Conservation (phyloP, 108 stramenopile species). For the Nitzschia inconspicua region DNA sequence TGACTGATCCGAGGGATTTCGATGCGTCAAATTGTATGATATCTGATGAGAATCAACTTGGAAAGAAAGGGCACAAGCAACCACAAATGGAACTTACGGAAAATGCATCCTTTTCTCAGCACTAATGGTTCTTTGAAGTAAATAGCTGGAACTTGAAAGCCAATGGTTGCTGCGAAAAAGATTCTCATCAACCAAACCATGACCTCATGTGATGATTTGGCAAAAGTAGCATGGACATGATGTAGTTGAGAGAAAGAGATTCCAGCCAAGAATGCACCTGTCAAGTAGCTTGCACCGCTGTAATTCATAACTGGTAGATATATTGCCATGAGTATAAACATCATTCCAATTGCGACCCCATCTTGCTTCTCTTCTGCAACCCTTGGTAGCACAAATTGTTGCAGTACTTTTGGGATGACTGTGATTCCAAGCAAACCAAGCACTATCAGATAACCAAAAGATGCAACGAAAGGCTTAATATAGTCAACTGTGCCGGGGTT, state of each 20-base stretch:
- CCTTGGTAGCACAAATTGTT: conserved; percentile 28
- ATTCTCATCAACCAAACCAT: conserved; percentile 70
- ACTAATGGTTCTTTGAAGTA: conserved; percentile 52
- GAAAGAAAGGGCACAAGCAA: too few relatives aligned
- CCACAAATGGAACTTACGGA: conserved; percentile 19
- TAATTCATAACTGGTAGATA: conserved; percentile 43
- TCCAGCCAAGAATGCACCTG: conserved; percentile 66
- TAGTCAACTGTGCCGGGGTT: conserved; percentile 28
- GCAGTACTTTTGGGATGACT: conserved; percentile 33
- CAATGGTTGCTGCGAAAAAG: conserved; percentile 65
- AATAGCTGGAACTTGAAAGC: conserved; percentile 36
- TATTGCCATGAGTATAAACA: conserved; percentile 24
- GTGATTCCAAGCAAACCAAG: conserved; percentile 35
- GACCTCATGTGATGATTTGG: conserved; percentile 28
- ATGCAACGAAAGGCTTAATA: conserved; percentile 38
- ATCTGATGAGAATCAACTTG: too few relatives aligned
- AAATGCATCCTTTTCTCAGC: conserved; percentile 34
- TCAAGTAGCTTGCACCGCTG: conserved; percentile 39
- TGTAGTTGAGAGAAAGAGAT: conserved; percentile 44
- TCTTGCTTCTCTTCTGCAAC: conserved; percentile 25
- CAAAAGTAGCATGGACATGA: conserved; percentile 38
- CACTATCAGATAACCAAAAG: conserved; percentile 41
- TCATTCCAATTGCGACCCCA: conserved; percentile 20
- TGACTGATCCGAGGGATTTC: neutral
- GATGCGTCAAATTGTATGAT: neutral